Evolutionary conservation across 495 filamentous ascomycete species (phyloP).

Genomic region (Penicillium coprophilum): DNA sequence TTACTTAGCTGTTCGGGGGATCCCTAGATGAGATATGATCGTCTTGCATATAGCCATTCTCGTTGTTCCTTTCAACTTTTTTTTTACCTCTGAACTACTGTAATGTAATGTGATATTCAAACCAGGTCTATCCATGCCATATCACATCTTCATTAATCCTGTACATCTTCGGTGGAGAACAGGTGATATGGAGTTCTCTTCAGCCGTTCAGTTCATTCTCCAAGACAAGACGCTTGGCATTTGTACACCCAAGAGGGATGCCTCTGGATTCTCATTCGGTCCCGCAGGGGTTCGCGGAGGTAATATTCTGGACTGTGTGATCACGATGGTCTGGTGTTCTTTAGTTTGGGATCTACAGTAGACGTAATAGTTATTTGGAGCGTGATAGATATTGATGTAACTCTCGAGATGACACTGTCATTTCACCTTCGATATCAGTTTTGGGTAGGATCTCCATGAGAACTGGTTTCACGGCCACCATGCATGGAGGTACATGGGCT

Average conservation of each 20-base stretch:
- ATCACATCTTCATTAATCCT: background rate
- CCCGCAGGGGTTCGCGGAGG: background rate
- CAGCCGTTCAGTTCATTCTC: background rate
- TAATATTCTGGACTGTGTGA: background rate
- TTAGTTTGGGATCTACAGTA: background rate
- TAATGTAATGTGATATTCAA: background rate
- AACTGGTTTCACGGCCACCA: background rate
- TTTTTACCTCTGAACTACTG: background rate
- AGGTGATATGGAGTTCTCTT: background rate
- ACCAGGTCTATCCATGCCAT: background rate
- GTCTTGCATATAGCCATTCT: slow-evolving; percentile 3
- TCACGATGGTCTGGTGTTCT: background rate
- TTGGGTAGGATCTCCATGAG: background rate
- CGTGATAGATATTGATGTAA: background rate
- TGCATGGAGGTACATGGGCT: background rate
- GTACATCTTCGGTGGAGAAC: background rate
- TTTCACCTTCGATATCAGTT: background rate
- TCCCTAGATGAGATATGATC: slow-evolving; percentile 6
- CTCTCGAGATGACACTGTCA: background rate
- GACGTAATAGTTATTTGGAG: background rate
- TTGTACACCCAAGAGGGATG: background rate
- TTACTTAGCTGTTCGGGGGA: background rate
- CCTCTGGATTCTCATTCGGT: background rate
- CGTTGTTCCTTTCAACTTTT: background rate
- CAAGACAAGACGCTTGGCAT: background rate